Evolutionary conservation across 2,329 filamentous ascomycete genomes (phyloP), one percentile per base, ranked within the genome.

Genomic region (Colletotrichum sp.): DNA sequence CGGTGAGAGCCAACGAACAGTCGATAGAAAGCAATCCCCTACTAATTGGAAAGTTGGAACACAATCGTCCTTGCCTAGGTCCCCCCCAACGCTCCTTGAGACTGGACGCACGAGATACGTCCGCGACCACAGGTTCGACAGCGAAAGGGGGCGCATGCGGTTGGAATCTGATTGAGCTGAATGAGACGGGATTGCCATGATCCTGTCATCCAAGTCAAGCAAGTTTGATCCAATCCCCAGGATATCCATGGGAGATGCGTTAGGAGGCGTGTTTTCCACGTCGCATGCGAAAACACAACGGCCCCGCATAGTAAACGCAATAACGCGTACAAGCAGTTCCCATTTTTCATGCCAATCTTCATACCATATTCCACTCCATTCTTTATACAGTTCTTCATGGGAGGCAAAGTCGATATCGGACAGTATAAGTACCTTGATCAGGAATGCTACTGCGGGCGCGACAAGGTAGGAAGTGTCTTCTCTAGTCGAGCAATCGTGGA

Each of bases 1-100:
- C 12, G 44, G 44, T 21, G 44, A 52, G 44, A 52, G 44, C 44
- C 44, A 52, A 52, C 44, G 44, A 7, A 52, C 44, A 21, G 44
- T 52, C 10, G 44, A 52, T 21, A 52, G 44, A 21, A 52, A 52
- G 6, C 44, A 52, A 21, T 52, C 44, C 6, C 44, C 44, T 0
- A 52, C n/a, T 7, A 52, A 52, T 2, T 13, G 44, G 10, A 52
- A 21, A 13, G 10, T 21, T 52, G 44, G 44, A 52, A 7, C 44
- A 52, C 12, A 21, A 21, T 6, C 44, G n/a, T 7, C 18, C 3
- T 52, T 21, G 10, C n/a, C 10, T 21, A 21, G n/a, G 2, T 21
- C 44, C n/a, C 0, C 44, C 7, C 0, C n/a, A 21, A 52, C 44
- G n/a, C 44, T 2, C 2, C 44, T 1, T 13, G 44, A 0, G 6